These are phyloP conservation scores for Phellinidium pouzarii DNA, from an alignment of 1,284 basidiomycete genomes.

Conservation along the genomic window DNA sequence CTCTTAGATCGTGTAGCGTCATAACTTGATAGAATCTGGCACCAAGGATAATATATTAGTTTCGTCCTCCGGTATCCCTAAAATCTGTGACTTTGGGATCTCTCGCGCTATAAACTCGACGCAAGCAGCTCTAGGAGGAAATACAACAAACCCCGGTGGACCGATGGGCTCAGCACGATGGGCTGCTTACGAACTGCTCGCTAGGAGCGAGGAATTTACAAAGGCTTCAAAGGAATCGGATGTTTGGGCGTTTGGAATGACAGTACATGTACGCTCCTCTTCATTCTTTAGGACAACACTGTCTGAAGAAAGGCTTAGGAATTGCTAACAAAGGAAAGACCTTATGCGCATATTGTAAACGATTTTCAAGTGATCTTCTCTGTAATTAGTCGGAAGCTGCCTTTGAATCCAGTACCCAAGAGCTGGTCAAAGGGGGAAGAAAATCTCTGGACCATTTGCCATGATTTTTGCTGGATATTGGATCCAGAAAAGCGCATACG, in stretches of 20 bases:
- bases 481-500: too few relatives aligned
- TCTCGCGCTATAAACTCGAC: not conserved
- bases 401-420: too few relatives aligned
- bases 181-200: conserved; percentile 1
- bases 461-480: too few relatives aligned
- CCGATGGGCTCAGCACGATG: not conserved
- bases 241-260: conserved; percentile 15
- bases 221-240: conserved; percentile 8
- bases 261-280: conserved; percentile 8
- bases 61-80: not conserved
- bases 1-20: not conserved
- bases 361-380: too few relatives aligned
- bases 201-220: not conserved
- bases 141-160: not conserved
- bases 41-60: conserved; percentile 9
- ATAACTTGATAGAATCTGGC: not conserved
- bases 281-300: too few relatives aligned
- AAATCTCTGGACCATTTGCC: too few relatives aligned
- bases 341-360: too few relatives aligned
- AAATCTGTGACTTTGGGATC: not conserved
- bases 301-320: too few relatives aligned
- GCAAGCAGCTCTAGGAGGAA: not conserved
- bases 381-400: too few relatives aligned
- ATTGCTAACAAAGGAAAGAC: too few relatives aligned
- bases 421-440: too few relatives aligned